Percentiles rank a stretch among this genome's conserved stretches.
Evolutionary conservation across 192 early-diverging fungal species (phyloP).

Genomic region (Lobulomyces angularis): DNA sequence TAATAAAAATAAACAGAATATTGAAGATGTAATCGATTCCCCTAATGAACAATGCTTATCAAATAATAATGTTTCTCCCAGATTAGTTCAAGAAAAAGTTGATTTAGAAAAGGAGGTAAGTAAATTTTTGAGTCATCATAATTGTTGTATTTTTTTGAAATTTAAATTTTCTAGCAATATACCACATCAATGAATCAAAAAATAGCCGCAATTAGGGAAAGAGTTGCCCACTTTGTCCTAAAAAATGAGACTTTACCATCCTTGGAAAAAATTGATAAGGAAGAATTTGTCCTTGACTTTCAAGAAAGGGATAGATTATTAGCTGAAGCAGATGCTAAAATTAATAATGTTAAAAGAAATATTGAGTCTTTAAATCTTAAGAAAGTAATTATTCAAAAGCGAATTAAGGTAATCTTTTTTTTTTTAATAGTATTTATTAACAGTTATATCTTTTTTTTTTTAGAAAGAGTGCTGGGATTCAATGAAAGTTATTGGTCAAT

Average conservation of each 20-base stretch:
- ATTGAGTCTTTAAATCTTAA: conserved; percentile 35
- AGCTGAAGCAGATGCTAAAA: conserved; percentile 15
- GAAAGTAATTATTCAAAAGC: conserved; percentile 28
- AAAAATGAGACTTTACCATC: conserved; percentile 29
- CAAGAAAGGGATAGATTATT: conserved; percentile 31
- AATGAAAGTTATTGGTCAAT: conserved; percentile 33
- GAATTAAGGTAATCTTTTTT: conserved; percentile 42
- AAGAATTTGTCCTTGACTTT: conserved; percentile 42
- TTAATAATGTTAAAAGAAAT: conserved; percentile 17
- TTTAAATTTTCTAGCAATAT: no score
- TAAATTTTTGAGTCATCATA: no score
- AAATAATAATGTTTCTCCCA: no score
- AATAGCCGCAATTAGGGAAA: conserved; percentile 29
- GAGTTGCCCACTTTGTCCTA: conserved; percentile 21
- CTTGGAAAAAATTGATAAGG: conserved; percentile 24
- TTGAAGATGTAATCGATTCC: no score
- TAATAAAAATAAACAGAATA: no score
- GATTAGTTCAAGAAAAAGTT: no score
- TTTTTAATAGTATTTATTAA: not conserved
- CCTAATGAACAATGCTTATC: no score
- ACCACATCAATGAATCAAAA: no score
- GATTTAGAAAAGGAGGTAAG: no score
- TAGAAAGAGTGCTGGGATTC: conserved; percentile 38
- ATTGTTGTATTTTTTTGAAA: no score
- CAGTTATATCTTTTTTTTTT: not conserved